phyloP scores from a whole-genome alignment of 2,329 filamentous ascomycete genomes.

The Monosporascus ibericus region DNA sequence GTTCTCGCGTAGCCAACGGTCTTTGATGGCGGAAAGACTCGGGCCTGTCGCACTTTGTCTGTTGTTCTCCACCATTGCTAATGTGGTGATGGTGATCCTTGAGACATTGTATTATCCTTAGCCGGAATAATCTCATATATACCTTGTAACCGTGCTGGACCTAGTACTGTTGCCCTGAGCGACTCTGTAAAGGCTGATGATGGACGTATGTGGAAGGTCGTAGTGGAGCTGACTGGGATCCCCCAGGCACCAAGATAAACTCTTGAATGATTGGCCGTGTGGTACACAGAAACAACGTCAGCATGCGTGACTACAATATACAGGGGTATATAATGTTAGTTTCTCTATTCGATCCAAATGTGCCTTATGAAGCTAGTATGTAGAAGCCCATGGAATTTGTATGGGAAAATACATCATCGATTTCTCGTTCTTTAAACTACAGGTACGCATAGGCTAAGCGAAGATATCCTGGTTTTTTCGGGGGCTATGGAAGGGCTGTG shows the following conservation, averaged over 20 bases:
- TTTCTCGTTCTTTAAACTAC: too few relatives aligned
- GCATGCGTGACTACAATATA: neutral
- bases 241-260: slow-evolving; percentile 14
- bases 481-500: too few relatives aligned
- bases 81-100: neutral
- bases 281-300: neutral
- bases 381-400: too few relatives aligned
- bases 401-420: too few relatives aligned
- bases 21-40: neutral
- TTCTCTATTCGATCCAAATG: too few relatives aligned
- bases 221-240: slow-evolving; percentile 4
- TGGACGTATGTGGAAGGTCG: neutral
- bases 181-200: neutral
- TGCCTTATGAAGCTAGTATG: too few relatives aligned
- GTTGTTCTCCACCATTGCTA: too few relatives aligned
- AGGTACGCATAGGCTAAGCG: too few relatives aligned
- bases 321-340: too few relatives aligned
- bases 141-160: too few relatives aligned
- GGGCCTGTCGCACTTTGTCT: neutral
- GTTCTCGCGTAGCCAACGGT: neutral
- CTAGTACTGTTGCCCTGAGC: too few relatives aligned
- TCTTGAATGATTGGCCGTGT: slow-evolving; percentile 7
- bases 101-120: neutral
- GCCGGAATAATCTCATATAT: neutral
- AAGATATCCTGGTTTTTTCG: too few relatives aligned